Evolutionary conservation across 352 stramenopile species (phyloP).

Genomic region (Albugo laibachii): DNA sequence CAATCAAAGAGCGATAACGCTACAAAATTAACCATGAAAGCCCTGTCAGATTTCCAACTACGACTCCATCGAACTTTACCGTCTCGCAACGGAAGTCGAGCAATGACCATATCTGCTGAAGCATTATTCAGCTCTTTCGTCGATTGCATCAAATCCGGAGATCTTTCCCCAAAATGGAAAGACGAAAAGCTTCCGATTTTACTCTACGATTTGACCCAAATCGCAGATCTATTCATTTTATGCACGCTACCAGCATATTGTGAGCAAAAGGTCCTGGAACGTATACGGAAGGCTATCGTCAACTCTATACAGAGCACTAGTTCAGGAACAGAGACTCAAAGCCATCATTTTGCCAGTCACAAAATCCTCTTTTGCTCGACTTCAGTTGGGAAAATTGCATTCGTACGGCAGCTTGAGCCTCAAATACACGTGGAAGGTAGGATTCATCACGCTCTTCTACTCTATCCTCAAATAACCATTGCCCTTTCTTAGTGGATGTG

Average conservation of each 20-base stretch:
- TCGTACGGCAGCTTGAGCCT: constrained; percentile 75
- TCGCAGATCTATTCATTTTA: constrained; percentile 52
- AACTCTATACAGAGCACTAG: neutral
- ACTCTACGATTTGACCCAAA: constrained; percentile 29
- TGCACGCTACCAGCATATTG: constrained; percentile 18
- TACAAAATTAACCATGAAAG: no score
- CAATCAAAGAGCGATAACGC: no score
- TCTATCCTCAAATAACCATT: no score
- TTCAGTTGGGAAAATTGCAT: constrained; percentile 51
- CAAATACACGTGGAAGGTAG: constrained; percentile 66
- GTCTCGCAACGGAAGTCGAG: constrained; percentile 31
- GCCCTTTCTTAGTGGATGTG: constrained; percentile 19
- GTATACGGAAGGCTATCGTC: constrained; percentile 15
- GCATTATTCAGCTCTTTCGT: constrained; percentile 7
- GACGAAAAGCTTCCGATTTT: constrained; percentile 20
- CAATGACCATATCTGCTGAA: constrained; percentile 44
- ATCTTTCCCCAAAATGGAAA: constrained; percentile 18
- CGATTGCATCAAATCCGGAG: constrained; percentile 9
- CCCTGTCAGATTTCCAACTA: constrained; percentile 26
- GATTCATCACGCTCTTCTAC: neutral
- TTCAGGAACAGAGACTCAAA: constrained; percentile 12
- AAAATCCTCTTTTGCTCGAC: constrained; percentile 73
- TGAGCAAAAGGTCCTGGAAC: constrained; percentile 14
- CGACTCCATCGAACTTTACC: constrained; percentile 37
- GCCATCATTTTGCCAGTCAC: constrained; percentile 22